Base-by-base conservation (phyloP, 1,284 basidiomycete species). In the Moniliophthora roreri region DNA sequence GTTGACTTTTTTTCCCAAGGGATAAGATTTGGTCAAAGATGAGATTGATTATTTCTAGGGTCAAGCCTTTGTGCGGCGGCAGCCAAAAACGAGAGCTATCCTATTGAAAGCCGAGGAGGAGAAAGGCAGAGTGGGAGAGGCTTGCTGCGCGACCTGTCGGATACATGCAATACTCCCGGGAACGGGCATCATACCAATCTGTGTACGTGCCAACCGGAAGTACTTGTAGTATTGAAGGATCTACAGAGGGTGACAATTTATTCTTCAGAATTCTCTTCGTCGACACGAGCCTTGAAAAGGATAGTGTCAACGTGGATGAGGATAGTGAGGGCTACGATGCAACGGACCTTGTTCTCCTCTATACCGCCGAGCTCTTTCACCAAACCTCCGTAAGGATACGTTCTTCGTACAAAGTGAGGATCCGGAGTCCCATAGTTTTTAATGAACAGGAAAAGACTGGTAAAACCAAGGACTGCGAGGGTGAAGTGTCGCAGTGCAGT, bases 341-440 rank as follows among this genome's bases (percentile, higher is more conserved):
- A 46, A 66, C 75, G 26, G 52, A 87, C 90, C 80, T 88, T 87
- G 66, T 88, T 89, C 61, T 80, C 85, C 59, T 88, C 82, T 51
- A 85, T 56, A 5, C 89, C 87, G 21, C 89, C 89, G 10, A 92
- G 77, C 66, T 91, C 89, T 51, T 69, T 78, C 34, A 85, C 79
- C 37, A 92, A 74, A 5, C 90, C 89, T 49, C 77, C 77, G 64
- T 76, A 89, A 1, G 89, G 89, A 63, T 89, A 92, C 58, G 87
- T 78, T 48, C 89, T 81, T 13, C 81, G 81, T 7, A 86, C 71
- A 13, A 80, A 80, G 23, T 85, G 85, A 15, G 77, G 72, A 28
- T 86, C 82, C 6, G 84, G 87, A 1, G 77, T 64, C 16, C 82
- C 65, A 11, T 64, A 67, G 48, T 74, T 75, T 51, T 83, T 86